Conservation (phyloP, 2,329 filamentous ascomycete genomes). For the Pseudocercospora crystallina region DNA sequence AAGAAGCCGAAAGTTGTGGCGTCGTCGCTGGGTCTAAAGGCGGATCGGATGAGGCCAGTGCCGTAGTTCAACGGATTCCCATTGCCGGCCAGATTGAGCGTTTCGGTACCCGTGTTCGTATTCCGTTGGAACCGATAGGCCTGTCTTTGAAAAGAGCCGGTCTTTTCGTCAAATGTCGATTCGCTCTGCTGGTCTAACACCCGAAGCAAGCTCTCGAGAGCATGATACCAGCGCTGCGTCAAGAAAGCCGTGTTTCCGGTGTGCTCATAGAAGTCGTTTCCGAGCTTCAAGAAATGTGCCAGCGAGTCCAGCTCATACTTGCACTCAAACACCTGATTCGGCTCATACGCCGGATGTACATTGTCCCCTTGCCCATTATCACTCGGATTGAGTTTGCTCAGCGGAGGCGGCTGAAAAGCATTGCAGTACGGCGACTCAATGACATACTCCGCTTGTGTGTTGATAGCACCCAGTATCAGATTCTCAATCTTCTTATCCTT, state of each 20-base stretch:
- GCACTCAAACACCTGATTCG: slow-evolving; percentile 87
- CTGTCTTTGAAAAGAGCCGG: slow-evolving; percentile 66
- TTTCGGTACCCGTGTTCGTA: slow-evolving; percentile 85
- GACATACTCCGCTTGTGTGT: slow-evolving; percentile 92
- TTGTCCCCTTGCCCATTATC: slow-evolving; percentile 78
- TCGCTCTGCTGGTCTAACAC: slow-evolving; percentile 77
- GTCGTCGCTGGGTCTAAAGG: slow-evolving; percentile 93
- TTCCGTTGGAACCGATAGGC: slow-evolving; percentile 82
- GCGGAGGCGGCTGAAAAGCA: slow-evolving; percentile 91
- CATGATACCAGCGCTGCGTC: slow-evolving; percentile 73
- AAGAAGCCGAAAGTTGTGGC: slow-evolving; percentile 92
- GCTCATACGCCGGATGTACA: slow-evolving; percentile 86
- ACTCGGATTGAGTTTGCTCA: slow-evolving; percentile 69
- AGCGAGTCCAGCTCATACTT: slow-evolving; percentile 98
- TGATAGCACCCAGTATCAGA: slow-evolving; percentile 88
- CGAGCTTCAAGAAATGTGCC: slow-evolving; percentile 82
- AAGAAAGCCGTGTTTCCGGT: slow-evolving; percentile 78
- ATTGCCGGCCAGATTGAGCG: slow-evolving; percentile 73
- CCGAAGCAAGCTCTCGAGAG: slow-evolving; percentile 69
- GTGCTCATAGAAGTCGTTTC: slow-evolving; percentile 81
- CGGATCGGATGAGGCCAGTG: slow-evolving; percentile 83
- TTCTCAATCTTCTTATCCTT: slow-evolving; percentile 76
- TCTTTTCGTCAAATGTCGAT: slow-evolving; percentile 73
- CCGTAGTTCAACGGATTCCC: slow-evolving; percentile 88
- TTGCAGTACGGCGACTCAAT: slow-evolving; percentile 97